Percentiles rank a stretch among this genome's conserved stretches.
These are phyloP conservation scores for Paecilomyces variotii DNA, from an alignment of 2,329 filamentous ascomycete species.

Conservation along the genomic window DNA sequence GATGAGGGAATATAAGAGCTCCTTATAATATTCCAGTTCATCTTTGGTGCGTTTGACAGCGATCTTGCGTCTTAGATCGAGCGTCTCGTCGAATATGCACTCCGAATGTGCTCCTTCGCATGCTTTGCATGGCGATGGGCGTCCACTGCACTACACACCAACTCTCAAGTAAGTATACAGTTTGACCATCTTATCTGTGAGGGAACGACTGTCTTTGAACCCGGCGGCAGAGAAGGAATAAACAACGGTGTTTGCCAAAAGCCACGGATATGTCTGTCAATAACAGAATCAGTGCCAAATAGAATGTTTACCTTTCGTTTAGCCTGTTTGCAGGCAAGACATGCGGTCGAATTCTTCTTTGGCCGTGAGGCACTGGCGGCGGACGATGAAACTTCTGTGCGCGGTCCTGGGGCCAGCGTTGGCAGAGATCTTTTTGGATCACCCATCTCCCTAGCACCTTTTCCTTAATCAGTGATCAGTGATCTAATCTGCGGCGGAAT, in stretches of 20 bases:
- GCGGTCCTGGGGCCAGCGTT: conserved; percentile 19
- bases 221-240: neutral
- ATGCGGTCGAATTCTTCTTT: conserved; percentile 30
- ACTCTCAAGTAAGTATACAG: conserved; percentile 3
- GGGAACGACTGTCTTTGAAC: neutral
- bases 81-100: conserved; percentile 28
- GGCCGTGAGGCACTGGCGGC: conserved; percentile 17
- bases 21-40: conserved; percentile 27
- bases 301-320: conserved; percentile 25
- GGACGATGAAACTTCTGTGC: conserved; percentile 10
- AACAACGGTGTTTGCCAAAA: neutral
- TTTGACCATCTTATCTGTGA: neutral
- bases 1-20: conserved; percentile 23
- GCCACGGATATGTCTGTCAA: neutral
- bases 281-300: neutral
- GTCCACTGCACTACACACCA: conserved; percentile 25
- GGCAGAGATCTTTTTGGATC: conserved; percentile 17
- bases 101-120: conserved; percentile 20
- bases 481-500: neutral
- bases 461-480: neutral
- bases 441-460: conserved; percentile 2
- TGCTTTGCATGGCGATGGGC: conserved; percentile 26
- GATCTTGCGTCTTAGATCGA: conserved; percentile 30
- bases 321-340: conserved; percentile 26
- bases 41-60: conserved; percentile 26